Conservation (phyloP, 257 asterid species). For the Capsicum pubescens region DNA sequence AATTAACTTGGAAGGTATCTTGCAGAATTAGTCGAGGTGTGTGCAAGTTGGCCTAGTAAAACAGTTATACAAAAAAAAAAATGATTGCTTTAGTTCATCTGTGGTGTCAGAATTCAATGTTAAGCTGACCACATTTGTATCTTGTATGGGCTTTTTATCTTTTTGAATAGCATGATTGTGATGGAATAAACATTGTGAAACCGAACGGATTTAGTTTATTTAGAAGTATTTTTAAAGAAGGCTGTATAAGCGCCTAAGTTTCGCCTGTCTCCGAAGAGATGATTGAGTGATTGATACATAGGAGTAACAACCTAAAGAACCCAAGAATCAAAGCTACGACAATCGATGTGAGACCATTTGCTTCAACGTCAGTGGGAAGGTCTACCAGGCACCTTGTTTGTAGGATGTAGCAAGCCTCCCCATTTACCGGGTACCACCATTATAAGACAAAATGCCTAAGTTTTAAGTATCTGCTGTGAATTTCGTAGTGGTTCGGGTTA, state of each 20-base stretch:
- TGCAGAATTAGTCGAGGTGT: neutral
- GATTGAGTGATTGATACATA: neutral
- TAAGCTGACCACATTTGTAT: neutral
- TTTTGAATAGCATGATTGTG: neutral
- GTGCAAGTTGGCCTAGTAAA: neutral
- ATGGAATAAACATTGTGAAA: constrained; percentile 10
- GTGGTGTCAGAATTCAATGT: neutral
- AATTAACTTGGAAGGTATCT: neutral
- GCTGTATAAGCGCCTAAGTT: neutral
- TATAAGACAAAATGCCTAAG: neutral
- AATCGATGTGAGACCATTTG: neutral
- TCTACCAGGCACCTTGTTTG: neutral
- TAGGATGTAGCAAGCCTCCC: neutral
- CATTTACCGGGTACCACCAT: neutral
- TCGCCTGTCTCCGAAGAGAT: neutral
- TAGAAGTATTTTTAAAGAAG: neutral
- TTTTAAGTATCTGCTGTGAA: neutral
- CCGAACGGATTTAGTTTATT: neutral
- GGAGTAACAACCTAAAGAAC: constrained; percentile 3
- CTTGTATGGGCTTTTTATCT: neutral
- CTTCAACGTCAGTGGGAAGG: neutral
- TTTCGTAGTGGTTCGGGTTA: neutral
- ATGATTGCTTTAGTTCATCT: neutral
- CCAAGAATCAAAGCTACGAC: neutral
- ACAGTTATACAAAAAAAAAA: too few relatives aligned